Evolutionary conservation across 768 basidiomycete species (phyloP).

Genomic region (Boletus rufocinnamomeus): DNA sequence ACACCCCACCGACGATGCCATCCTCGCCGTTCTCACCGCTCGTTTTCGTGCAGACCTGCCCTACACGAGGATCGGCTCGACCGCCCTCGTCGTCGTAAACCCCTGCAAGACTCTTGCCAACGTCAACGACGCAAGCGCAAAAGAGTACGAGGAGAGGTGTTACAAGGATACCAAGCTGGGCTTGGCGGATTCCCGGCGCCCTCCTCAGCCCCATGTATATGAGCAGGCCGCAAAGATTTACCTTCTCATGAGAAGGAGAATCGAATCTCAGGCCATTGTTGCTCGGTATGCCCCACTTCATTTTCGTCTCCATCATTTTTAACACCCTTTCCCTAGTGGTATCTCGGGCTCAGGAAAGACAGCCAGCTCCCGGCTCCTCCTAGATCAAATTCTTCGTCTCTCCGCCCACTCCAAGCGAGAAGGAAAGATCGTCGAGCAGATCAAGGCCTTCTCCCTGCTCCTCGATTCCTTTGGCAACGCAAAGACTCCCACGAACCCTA

Average conservation of each 20-base stretch:
- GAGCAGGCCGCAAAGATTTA: slow-evolving; percentile 64
- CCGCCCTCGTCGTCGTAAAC: slow-evolving; percentile 58
- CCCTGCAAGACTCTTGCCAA: slow-evolving; percentile 59
- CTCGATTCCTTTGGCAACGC: slow-evolving; percentile 68
- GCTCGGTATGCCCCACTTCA: slow-evolving; percentile 45
- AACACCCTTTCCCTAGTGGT: slow-evolving; percentile 43
- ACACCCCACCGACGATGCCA: slow-evolving; percentile 57
- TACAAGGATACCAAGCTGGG: slow-evolving; percentile 54
- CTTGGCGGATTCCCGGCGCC: slow-evolving; percentile 37
- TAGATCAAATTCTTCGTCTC: slow-evolving; percentile 60
- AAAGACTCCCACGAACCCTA: slow-evolving; percentile 62
- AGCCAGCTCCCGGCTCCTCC: slow-evolving; percentile 50
- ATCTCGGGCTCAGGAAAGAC: slow-evolving; percentile 67
- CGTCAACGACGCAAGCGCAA: slow-evolving; percentile 56
- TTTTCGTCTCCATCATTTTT: slow-evolving; percentile 15
- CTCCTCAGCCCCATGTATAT: slow-evolving; percentile 60
- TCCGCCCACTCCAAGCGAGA: slow-evolving; percentile 61
- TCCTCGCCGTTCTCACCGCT: slow-evolving; percentile 54
- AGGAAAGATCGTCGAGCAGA: slow-evolving; percentile 51
- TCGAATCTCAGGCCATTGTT: slow-evolving; percentile 55
- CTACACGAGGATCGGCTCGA: slow-evolving; percentile 51
- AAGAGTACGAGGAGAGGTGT: slow-evolving; percentile 55
- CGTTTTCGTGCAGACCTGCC: slow-evolving; percentile 62
- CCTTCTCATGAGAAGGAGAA: slow-evolving; percentile 55
- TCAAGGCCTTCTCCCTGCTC: slow-evolving; percentile 54